phyloP scores from a whole-genome alignment of 257 asterid genomes.

The Solanum paucissectum region DNA sequence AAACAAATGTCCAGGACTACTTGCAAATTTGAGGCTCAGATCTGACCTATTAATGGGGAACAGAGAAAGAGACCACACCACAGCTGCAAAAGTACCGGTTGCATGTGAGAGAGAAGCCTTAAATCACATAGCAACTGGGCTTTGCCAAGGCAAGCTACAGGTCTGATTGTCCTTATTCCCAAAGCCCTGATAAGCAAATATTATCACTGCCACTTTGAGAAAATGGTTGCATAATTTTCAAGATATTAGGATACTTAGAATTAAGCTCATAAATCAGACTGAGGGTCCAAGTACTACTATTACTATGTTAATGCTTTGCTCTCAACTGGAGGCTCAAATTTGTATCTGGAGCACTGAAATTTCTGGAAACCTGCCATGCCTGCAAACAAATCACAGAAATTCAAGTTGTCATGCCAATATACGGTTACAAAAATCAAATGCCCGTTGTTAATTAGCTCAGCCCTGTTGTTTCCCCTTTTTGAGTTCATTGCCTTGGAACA shows the following conservation, averaged over 20 bases:
- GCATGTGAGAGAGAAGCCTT: not conserved
- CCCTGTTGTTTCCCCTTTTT: not conserved
- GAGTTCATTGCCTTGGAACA: not conserved
- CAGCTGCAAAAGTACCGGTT: conserved; percentile 17
- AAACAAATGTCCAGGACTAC: not conserved
- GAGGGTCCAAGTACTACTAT: not conserved
- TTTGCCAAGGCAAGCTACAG: conserved; percentile 16
- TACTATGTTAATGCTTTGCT: not conserved
- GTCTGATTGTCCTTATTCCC: not conserved
- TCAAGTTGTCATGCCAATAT: not conserved
- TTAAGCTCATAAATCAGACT: not conserved
- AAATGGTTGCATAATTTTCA: not conserved
- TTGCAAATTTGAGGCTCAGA: conserved; percentile 11
- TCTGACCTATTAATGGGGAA: not conserved
- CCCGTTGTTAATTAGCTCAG: not conserved
- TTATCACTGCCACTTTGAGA: not conserved
- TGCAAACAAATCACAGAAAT: not conserved
- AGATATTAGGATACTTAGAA: not conserved
- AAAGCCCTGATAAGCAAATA: not conserved
- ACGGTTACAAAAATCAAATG: not conserved
- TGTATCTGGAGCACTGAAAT: not conserved
- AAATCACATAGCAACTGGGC: not conserved
- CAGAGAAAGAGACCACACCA: not conserved
- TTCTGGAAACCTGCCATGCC: not conserved
- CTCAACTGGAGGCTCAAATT: not conserved